These are phyloP conservation scores for Plasmodium falciparum DNA, from an alignment of 169 alveolate genomes.

Conservation along the genomic window DNA sequence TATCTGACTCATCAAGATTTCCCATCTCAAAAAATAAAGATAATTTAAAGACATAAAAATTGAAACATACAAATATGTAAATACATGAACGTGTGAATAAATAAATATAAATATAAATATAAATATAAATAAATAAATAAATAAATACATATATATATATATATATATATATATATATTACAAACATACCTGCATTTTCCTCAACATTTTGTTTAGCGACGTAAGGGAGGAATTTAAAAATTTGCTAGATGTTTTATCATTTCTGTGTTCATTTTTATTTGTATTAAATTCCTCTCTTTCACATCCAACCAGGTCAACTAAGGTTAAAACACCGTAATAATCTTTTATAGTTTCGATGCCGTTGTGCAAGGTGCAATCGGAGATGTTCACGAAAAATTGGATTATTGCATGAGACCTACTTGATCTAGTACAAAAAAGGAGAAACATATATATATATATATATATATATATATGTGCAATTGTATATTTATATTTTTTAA, in stretches of 20 bases:
- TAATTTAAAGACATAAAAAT: background rate
- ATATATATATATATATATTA: background rate
- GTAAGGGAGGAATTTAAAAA: slow-evolving; percentile 59
- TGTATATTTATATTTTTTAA: background rate
- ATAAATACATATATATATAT: background rate
- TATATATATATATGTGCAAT: background rate
- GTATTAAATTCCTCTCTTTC: slow-evolving; percentile 58
- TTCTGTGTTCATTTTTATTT: slow-evolving; percentile 7
- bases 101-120: background rate
- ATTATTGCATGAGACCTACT: slow-evolving; percentile 72
- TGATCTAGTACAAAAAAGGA: slow-evolving; percentile 22
- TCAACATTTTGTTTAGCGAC: slow-evolving; percentile 56
- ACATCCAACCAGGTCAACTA: slow-evolving; percentile 67
- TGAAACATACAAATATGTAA: background rate
- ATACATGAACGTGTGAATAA: too few species aligned
- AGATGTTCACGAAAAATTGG: slow-evolving; percentile 55
- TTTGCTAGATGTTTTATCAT: slow-evolving; percentile 41
- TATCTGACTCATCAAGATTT: slow-evolving; percentile 60
- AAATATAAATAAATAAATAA: background rate
- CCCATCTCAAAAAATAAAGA: slow-evolving; percentile 45
- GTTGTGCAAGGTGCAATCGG: slow-evolving; percentile 15
- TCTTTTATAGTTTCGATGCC: slow-evolving; percentile 38
- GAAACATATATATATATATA: background rate
- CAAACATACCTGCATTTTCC: slow-evolving; percentile 47
- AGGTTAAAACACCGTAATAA: slow-evolving; percentile 59